Conservation (phyloP, 192 early-diverging fungal species). For the Coemansia sp. region DNA sequence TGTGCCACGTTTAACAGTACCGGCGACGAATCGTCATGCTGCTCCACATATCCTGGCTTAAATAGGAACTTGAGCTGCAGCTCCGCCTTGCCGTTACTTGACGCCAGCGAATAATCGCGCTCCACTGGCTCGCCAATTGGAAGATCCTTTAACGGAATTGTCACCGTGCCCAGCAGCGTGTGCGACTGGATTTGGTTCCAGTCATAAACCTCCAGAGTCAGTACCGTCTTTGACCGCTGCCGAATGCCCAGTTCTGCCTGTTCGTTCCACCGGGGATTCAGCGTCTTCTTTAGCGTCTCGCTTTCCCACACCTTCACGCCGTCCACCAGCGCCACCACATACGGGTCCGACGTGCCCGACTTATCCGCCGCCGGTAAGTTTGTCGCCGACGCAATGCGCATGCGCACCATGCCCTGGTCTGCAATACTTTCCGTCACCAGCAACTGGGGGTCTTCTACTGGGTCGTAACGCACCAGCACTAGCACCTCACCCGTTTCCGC, state of each 20-base stretch:
- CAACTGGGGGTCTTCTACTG: constrained; percentile 49
- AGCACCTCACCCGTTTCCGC: constrained; percentile 56
- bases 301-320: constrained; percentile 69
- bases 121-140: constrained; percentile 56
- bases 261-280: constrained; percentile 73
- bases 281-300: constrained; percentile 67
- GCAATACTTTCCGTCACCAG: constrained; percentile 52
- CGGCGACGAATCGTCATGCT: constrained; percentile 54
- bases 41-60: constrained; percentile 60
- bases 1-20: constrained; percentile 58
- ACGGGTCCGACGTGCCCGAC: constrained; percentile 73
- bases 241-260: constrained; percentile 61
- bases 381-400: constrained; percentile 59
- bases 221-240: constrained; percentile 55
- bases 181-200: constrained; percentile 74
- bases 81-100: constrained; percentile 39
- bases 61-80: constrained; percentile 62
- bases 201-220: constrained; percentile 70
- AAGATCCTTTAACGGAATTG: constrained; percentile 58
- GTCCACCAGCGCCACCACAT: constrained; percentile 63
- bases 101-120: constrained; percentile 45
- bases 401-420: constrained; percentile 64
- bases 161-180: constrained; percentile 58
- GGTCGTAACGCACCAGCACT: constrained; percentile 50
- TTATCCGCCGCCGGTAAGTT: constrained; percentile 70